Evolutionary conservation across 257 asterid genomes (phyloP).

Genomic region (Ophiorrhiza pumila): DNA sequence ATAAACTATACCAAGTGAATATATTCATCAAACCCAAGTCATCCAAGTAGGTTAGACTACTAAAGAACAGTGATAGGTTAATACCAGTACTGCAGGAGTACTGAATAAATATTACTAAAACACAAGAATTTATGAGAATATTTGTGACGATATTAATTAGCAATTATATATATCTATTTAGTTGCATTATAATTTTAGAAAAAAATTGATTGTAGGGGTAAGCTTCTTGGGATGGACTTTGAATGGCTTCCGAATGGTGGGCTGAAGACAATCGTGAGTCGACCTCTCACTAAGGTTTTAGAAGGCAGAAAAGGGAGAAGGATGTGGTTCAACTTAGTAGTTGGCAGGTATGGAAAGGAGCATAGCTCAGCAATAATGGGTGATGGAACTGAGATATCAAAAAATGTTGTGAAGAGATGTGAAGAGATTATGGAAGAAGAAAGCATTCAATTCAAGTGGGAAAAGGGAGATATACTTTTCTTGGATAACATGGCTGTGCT

Average conservation of each 20-base stretch:
- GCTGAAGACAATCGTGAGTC: conserved; percentile 54
- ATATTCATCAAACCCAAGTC: no score
- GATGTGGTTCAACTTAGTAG: conserved; percentile 86
- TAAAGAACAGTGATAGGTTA: no score
- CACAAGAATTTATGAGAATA: no score
- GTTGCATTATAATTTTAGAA: no score
- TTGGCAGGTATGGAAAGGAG: conserved; percentile 85
- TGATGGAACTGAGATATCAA: conserved; percentile 65
- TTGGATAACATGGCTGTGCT: conserved; percentile 64
- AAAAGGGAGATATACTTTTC: conserved; percentile 71
- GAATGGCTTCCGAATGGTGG: conserved; percentile 76
- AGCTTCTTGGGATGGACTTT: conserved; percentile 66
- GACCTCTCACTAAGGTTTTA: conserved; percentile 59
- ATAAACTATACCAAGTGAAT: no score
- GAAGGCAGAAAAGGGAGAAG: conserved; percentile 70
- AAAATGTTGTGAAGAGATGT: conserved; percentile 55
- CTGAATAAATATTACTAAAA: no score
- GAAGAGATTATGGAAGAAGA: conserved; percentile 84
- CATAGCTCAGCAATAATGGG: conserved; percentile 75
- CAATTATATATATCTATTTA: no score
- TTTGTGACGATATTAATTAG: no score
- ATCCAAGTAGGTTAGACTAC: no score
- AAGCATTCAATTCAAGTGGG: conserved; percentile 89
- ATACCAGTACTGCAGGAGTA: no score
- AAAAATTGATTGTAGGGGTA: conserved; percentile 40